Conservation (phyloP, 2,329 filamentous ascomycete species). For the Xenosphaeropsis pyriputrescens region DNA sequence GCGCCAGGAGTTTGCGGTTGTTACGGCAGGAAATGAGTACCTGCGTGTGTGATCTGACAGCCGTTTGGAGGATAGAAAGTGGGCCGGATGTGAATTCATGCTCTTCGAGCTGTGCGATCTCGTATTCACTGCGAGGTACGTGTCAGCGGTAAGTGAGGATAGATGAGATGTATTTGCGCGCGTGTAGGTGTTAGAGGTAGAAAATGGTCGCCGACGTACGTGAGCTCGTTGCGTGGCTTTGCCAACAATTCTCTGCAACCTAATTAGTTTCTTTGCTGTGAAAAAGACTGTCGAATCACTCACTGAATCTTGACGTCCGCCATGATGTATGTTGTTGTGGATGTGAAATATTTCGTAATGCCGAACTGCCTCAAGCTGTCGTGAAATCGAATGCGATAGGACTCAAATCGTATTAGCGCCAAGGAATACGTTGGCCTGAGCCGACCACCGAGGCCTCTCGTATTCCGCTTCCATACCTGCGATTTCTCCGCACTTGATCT, state of each 20-base stretch:
- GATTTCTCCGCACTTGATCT: no score
- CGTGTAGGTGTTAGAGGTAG: conserved; percentile 1
- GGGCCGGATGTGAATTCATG: conserved; percentile 70
- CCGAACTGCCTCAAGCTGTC: conserved; percentile 4
- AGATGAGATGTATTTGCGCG: no score
- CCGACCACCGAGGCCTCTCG: background rate
- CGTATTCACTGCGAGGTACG: conserved; percentile 55
- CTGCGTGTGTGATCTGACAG: conserved; percentile 86
- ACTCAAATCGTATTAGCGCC: conserved; percentile 9
- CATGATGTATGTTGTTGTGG: conserved; percentile 28
- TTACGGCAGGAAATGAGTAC: conserved; percentile 96
- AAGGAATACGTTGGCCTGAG: background rate
- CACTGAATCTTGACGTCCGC: conserved; percentile 62
- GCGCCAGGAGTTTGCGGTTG: conserved; percentile 93
- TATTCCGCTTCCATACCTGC: background rate
- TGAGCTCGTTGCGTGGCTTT: conserved; percentile 82
- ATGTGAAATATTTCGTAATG: conserved; percentile 3
- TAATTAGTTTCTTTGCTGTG: conserved; percentile 7
- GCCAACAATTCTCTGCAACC: conserved; percentile 62
- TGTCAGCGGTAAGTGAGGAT: conserved; percentile 5
- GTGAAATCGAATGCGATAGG: conserved; percentile 9
- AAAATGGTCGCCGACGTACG: conserved; percentile 41
- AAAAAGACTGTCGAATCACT: conserved; percentile 2
- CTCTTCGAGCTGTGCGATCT: conserved; percentile 68
- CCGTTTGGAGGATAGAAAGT: conserved; percentile 90